These are phyloP conservation scores for Colletotrichum sansevieriae DNA, from an alignment of 2,329 filamentous ascomycete genomes.

Conservation along the genomic window DNA sequence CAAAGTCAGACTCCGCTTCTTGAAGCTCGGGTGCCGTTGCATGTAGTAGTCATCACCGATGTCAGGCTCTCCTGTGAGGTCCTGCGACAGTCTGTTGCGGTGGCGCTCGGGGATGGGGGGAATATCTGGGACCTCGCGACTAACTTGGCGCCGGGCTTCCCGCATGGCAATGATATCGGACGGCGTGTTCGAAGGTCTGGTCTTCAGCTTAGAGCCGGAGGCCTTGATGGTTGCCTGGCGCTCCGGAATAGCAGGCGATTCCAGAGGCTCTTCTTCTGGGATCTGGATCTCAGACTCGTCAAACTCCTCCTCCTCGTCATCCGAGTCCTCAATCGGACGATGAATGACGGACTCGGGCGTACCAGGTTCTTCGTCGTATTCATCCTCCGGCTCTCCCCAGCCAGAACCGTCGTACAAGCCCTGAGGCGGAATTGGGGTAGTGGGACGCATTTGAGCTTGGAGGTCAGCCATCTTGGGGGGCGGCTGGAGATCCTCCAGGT, in stretches of 20 bases:
- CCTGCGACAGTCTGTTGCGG: conserved; percentile 66
- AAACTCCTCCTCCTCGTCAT: conserved; percentile 52
- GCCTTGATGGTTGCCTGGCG: conserved; percentile 90
- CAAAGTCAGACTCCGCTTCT: conserved; percentile 85
- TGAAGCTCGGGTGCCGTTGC: conserved; percentile 78
- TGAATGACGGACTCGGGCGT: conserved; percentile 94
- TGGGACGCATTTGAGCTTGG: conserved; percentile 56
- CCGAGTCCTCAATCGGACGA: conserved; percentile 67
- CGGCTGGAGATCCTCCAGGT: conserved; percentile 44
- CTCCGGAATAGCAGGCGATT: conserved; percentile 80
- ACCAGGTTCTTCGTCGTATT: conserved; percentile 71
- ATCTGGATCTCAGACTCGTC: conserved; percentile 46
- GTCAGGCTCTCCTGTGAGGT: conserved; percentile 56
- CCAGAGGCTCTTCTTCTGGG: conserved; percentile 57
- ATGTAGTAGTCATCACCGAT: conserved; percentile 59
- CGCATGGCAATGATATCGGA: conserved; percentile 88
- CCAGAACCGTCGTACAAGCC: conserved; percentile 73
- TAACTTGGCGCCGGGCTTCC: conserved; percentile 86
- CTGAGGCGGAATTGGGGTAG: conserved; percentile 68
- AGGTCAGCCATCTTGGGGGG: conserved; percentile 53
- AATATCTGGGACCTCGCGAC: conserved; percentile 74
- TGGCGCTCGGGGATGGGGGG: conserved; percentile 74
- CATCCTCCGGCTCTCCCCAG: conserved; percentile 68
- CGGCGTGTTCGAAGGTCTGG: conserved; percentile 87
- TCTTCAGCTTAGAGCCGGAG: conserved; percentile 87